Evolutionary conservation across 1,284 basidiomycete genomes (phyloP).

Genomic region (Pseudozyma tsukubaensis): DNA sequence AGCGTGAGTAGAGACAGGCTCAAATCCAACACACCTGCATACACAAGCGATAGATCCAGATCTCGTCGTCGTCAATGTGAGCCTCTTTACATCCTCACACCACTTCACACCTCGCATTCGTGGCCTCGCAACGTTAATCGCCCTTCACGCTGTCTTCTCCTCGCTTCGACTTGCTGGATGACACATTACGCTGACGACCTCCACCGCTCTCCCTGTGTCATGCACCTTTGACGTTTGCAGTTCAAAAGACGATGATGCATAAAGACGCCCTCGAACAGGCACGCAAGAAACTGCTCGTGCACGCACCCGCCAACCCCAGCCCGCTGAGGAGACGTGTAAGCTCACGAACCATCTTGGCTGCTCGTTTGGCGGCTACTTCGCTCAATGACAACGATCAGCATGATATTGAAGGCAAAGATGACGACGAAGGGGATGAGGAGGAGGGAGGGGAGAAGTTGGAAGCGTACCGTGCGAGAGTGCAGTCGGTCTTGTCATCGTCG

Average conservation of each 20-base stretch:
- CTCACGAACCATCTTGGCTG: conserved; percentile 17
- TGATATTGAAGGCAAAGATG: not conserved
- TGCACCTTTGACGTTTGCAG: conserved; percentile 3
- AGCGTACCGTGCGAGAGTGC: conserved; percentile 15
- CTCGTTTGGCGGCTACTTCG: conserved; percentile 17
- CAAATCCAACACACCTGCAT: conserved; percentile 11
- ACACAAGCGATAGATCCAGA: not conserved
- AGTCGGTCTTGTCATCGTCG: not conserved
- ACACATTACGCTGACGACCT: not conserved
- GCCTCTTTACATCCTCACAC: conserved; percentile 58
- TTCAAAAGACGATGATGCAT: conserved; percentile 18
- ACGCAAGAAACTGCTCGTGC: conserved; percentile 22
- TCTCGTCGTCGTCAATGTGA: conserved; percentile 43
- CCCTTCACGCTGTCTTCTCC: conserved; percentile 34
- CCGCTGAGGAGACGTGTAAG: conserved; percentile 32
- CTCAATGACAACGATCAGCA: conserved; percentile 1
- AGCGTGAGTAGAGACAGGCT: conserved; percentile 50
- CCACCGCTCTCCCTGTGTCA: not conserved
- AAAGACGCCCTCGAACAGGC: conserved; percentile 22
- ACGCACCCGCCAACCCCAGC: conserved; percentile 47
- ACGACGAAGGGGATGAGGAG: not conserved
- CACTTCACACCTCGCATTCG: too few species aligned
- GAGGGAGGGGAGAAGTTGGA: not conserved
- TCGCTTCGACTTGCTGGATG: not conserved
- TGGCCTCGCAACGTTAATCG: too few species aligned